Evolutionary conservation across 2,329 filamentous ascomycete genomes (phyloP).

Genomic region (Geosmithia flava): DNA sequence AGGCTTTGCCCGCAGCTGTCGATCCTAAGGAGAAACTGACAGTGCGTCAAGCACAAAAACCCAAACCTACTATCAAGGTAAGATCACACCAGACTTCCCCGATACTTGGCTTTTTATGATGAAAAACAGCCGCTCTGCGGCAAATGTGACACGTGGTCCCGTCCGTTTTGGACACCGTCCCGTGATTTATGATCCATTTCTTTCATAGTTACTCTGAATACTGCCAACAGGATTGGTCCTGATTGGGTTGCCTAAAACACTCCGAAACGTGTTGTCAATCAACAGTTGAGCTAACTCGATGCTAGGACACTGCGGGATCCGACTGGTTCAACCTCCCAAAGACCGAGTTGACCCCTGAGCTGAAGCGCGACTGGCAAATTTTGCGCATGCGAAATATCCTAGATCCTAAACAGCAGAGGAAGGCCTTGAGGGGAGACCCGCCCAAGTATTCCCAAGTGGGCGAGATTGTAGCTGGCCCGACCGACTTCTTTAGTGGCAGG

Average conservation of each 20-base stretch:
- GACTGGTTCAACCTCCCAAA: conserved; percentile 83
- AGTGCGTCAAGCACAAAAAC: conserved; percentile 6
- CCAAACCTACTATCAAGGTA: conserved; percentile 12
- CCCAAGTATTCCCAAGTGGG: conserved; percentile 85
- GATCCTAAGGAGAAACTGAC: conserved; percentile 4
- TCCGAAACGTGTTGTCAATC: background rate
- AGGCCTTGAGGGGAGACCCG: conserved; percentile 53
- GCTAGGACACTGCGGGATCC: conserved; percentile 52
- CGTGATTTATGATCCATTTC: conserved; percentile 46
- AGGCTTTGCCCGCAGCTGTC: conserved; percentile 1
- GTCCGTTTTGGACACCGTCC: conserved; percentile 33
- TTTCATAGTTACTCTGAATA: conserved; percentile 65
- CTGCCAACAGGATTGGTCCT: background rate
- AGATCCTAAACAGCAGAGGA: conserved; percentile 89
- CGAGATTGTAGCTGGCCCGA: conserved; percentile 76
- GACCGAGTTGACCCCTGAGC: conserved; percentile 70
- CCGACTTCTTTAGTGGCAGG: conserved; percentile 73
- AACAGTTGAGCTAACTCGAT: conserved; percentile 9
- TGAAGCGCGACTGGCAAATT: conserved; percentile 82
- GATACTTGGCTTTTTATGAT: conserved; percentile 15
- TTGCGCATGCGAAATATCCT: conserved; percentile 81
- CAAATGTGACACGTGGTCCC: conserved; percentile 23
- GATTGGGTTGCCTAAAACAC: background rate
- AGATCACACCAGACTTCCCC: conserved; percentile 2
- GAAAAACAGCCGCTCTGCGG: conserved; percentile 23